Conservation (phyloP, 176 grass and related monocot genomes). For the Pharus latifolius region DNA sequence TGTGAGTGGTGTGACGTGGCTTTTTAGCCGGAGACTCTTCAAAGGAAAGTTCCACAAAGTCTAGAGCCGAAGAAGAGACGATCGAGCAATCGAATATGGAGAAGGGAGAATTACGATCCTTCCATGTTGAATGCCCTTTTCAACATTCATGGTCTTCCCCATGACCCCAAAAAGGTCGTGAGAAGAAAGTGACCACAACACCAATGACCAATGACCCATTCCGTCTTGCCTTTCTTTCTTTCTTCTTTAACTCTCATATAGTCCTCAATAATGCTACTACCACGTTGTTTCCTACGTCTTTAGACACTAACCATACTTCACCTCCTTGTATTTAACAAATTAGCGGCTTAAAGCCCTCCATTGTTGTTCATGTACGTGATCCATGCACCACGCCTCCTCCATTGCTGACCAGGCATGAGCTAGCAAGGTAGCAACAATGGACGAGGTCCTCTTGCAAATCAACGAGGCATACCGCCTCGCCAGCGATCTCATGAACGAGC, state of each 20-base stretch:
- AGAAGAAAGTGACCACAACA: conserved; percentile 29
- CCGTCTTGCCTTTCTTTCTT: not conserved
- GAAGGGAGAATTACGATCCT: conserved; percentile 21
- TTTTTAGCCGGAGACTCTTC: conserved; percentile 12
- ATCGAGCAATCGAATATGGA: not conserved
- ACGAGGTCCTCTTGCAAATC: conserved; percentile 24
- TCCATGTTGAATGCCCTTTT: conserved; percentile 36
- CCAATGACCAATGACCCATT: conserved; percentile 25
- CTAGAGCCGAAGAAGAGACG: not conserved
- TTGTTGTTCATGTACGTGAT: conserved; percentile 20
- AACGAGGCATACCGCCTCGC: conserved; percentile 25
- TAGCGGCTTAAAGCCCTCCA: not conserved
- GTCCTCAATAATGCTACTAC: not conserved
- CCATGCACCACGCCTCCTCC: not conserved
- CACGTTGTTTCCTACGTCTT: conserved; percentile 16
- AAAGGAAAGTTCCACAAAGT: conserved; percentile 13
- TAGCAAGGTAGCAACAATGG: conserved; percentile 1
- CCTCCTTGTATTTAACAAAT: no score
- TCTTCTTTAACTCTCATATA: not conserved
- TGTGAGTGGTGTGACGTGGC: not conserved
- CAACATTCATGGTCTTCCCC: conserved; percentile 37
- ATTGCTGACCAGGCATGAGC: not conserved
- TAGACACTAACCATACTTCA: not conserved
- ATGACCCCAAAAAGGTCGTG: conserved; percentile 23
- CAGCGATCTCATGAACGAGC: conserved; percentile 22